Evolutionary conservation across 805 yeast genomes (phyloP).

Genomic region (Suhomyces emberorum): DNA sequence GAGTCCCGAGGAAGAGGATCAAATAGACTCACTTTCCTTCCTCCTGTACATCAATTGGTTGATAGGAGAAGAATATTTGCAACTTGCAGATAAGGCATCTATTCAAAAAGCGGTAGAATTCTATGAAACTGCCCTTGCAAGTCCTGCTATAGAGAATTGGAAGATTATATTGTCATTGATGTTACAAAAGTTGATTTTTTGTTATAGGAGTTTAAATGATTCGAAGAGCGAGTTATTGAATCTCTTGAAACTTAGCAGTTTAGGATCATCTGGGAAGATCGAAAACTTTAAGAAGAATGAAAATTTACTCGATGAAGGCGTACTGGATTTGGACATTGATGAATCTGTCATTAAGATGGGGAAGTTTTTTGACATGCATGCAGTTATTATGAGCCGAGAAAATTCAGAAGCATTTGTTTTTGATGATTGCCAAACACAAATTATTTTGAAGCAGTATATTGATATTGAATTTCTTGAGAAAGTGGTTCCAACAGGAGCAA

Average conservation of each 20-base stretch:
- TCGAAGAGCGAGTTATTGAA: conserved; percentile 9
- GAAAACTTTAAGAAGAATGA: conserved; percentile 1
- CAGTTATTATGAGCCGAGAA: conserved; percentile 10
- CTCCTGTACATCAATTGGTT: conserved; percentile 40
- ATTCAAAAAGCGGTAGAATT: conserved; percentile 16
- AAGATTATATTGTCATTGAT: conserved; percentile 25
- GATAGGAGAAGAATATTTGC: conserved; percentile 48
- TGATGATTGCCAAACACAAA: conserved; percentile 20
- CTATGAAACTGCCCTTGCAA: conserved; percentile 14
- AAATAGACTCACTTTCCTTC: conserved; percentile 1
- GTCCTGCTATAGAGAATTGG: conserved; percentile 33
- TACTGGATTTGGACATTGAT: background rate
- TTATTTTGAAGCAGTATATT: conserved; percentile 12
- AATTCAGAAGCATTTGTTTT: conserved; percentile 13
- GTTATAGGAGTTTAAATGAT: conserved; percentile 31
- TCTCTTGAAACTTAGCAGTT: conserved; percentile 1
- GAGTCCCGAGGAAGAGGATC: background rate
- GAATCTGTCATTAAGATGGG: background rate
- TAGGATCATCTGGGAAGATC: background rate
- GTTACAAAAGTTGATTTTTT: conserved; percentile 34
- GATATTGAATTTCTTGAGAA: conserved; percentile 4
- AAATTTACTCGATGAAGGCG: background rate
- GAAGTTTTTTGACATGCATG: conserved; percentile 14
- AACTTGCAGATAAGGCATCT: conserved; percentile 5
- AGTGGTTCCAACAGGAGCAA: conserved; percentile 4